Percentiles rank a stretch among this genome's conserved stretches.
phyloP scores from a whole-genome alignment of 352 stramenopile genomes.

The Phytopythium montanum region DNA sequence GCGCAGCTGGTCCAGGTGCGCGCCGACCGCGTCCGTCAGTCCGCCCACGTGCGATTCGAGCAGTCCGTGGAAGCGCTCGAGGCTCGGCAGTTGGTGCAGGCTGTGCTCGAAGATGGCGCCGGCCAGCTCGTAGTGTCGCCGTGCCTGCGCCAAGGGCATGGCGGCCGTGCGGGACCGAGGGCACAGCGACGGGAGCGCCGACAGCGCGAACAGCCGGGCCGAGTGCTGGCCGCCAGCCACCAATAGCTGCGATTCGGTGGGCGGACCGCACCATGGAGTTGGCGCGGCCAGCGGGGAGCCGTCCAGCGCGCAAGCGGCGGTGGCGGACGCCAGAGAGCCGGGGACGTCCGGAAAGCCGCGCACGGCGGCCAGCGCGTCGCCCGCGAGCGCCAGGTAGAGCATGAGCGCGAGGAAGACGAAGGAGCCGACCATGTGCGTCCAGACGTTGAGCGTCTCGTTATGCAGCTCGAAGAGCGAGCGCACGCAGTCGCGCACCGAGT shows the following conservation, averaged over 20 bases:
- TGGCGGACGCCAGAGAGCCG: slow-evolving; percentile 1
- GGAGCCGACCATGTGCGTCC: slow-evolving; percentile 84
- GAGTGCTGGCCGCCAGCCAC: slow-evolving; percentile 41
- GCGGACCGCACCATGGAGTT: slow-evolving; percentile 22
- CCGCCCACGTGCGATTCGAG: slow-evolving; percentile 71
- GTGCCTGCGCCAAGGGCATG: slow-evolving; percentile 18
- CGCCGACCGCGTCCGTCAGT: slow-evolving; percentile 55
- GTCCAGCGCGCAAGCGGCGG: slow-evolving; percentile 11
- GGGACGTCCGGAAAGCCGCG: not conserved
- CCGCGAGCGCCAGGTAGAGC: slow-evolving; percentile 62
- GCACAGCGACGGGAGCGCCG: slow-evolving; percentile 39
- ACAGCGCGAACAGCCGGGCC: slow-evolving; percentile 36
- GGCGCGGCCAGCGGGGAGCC: slow-evolving; percentile 12
- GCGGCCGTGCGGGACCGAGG: slow-evolving; percentile 13
- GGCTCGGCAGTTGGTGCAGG: slow-evolving; percentile 77
- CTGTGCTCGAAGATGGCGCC: slow-evolving; percentile 82
- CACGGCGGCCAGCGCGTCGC: slow-evolving; percentile 27
- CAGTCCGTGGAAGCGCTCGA: slow-evolving; percentile 74
- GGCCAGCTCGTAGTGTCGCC: slow-evolving; percentile 73
- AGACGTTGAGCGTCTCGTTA: slow-evolving; percentile 89
- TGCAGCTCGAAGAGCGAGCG: slow-evolving; percentile 83
- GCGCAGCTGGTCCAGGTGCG: slow-evolving; percentile 66
- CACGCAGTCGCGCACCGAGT: slow-evolving; percentile 75
- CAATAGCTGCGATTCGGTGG: slow-evolving; percentile 23
- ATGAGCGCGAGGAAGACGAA: slow-evolving; percentile 84